Evolutionary conservation across 2,329 filamentous ascomycete species (phyloP), one percentile per base, ranked within the genome.

Genomic region (Trichoderma polysporum): DNA sequence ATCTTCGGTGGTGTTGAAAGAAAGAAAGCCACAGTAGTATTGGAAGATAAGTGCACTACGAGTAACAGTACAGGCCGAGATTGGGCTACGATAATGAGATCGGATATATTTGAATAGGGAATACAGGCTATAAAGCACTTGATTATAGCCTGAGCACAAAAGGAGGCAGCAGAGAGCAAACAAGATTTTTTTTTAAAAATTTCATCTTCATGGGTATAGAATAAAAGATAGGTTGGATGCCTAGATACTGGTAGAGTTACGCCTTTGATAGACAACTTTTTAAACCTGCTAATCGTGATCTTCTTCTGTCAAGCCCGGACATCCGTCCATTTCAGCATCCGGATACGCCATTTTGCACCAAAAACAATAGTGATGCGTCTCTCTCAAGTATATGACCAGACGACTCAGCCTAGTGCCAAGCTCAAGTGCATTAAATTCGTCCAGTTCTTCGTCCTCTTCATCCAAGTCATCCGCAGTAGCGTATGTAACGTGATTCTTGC

Each of bases 261-360:
- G 5, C 59, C 65, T 69, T 71, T 37, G 8, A 13, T 5, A 13
- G 7, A 9, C 5, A 1, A 8, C 12, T 22, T 8, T 27, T 9
- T 10, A 1, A 15, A 10, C 27, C 6, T 9, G 15, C 73, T 58
- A 81, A 72, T 90, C 87, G 69, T 90, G 88, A 73, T 97, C 94
- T 74, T 97, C 93, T 78, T 97, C 95, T 0, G 88, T 91, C 39
- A 90, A 66, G 0, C 95, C 95, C 0, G 95, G 94, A 82, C 95
- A 99, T 0, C 92, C 94, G 13, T 95, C 92, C 90, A 97, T 89
- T 39, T 81, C 79, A 39, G 81, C 81, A 74, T 93, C 88, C 0
- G 88, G 86, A 76, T 97, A 99, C 61, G 83, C 82, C 78, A 86
- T 91, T 77, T 97, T 98, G 79, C 95, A 99, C 91, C 94, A 99